Base-by-base conservation (phyloP, 2,329 filamentous ascomycete species). In the Aureobasidium musti region DNA sequence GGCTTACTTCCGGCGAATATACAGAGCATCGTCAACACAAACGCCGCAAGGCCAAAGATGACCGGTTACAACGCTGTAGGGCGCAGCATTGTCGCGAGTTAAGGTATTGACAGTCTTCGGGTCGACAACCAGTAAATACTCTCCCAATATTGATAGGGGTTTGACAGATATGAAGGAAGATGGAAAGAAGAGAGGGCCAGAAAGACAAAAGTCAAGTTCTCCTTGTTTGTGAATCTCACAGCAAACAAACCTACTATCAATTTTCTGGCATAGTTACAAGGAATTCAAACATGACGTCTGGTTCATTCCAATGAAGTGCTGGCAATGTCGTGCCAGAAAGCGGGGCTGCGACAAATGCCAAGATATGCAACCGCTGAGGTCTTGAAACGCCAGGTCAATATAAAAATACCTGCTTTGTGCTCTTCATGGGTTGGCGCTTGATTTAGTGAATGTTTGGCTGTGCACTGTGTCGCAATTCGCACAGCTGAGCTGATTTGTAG, bases 1-100 rank as follows among this genome's bases (percentile, higher is more conserved):
- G 77, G 78, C 71, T 84, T 85, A 43, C 82, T 80, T 43, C 87
- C 87, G 1, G 87, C 86, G 70, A 87, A 87, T 67, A 89, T 79
- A 72, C 83, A 86, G 10, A 88, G 78, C 70, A 88, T 81, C 21
- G 82, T 81, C 50, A 89, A 80, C 23, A 88, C 79, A 47, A 88
- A 82, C 3, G 85, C 84, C 35, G 79, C 81, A 28, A 83, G 79
- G 68, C 82, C 80, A 69, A 82, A 81, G 50, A 82, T 70, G 49
- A 81, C 73, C 7, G 84, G 84, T n/a, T 86, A 71, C 23, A 86
- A 69, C 17, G 81, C 80, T 37, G 77, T 71, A n/a, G 75, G 73
- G 41, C 81, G 79, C 82, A 84, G 79, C 82, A 84, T 84, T 19
- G 2, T 68, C 76, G 68, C 10, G 39, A 52, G 7, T 7, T n/a